Evolutionary conservation across 306 rosid species (phyloP), one percentile per base, ranked within the genome.

Genomic region (Lagenaria siceraria): DNA sequence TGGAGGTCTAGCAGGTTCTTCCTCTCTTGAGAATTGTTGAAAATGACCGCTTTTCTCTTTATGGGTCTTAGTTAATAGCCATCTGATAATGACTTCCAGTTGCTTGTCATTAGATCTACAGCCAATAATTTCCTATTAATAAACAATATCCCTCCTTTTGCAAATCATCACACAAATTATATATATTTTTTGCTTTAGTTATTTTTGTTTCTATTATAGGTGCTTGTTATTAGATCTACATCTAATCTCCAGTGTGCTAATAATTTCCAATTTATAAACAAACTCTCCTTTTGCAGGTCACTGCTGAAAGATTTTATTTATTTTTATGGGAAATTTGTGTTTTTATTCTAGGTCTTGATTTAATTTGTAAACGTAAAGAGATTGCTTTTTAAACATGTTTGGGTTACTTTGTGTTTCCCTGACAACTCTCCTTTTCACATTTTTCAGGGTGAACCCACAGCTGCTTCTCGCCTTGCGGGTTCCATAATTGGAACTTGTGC

Each of bases 391-490:
- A 14, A 51, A 48, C 13, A 5, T 51, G 22, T 69, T 73, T 19
- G 38, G n/a, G 48, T 18, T 27, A 27, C 60, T 27, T 46, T 51
- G 17, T 73, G 43, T 73, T 73, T 43, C 15, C 62, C 6, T 73
- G 48, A 40, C 77, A 59, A 65, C 25, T 62, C 22, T 42, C 75
- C 55, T 65, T 74, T 59, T 75, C 68, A 36, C 51, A 21, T 82
- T 77, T 81, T 69, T 64, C 90, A 92, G 98, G 97, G 86, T 66
- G 81, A 86, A 78, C 79, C 86, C 55, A 77, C 87, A 80, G 90
- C 92, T 86, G 85, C 97, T 79, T 86, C 90, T 60, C 88, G 77
- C 85, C 90, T 95, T 46, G 97, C 99, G 43, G 84, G 80, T 61
- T 89, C 85, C 38, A 82, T 92, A 74, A 87, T 92, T 64, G 85